phyloP scores from a whole-genome alignment of 306 rosid species.

The Macrotyloma uniflorum region DNA sequence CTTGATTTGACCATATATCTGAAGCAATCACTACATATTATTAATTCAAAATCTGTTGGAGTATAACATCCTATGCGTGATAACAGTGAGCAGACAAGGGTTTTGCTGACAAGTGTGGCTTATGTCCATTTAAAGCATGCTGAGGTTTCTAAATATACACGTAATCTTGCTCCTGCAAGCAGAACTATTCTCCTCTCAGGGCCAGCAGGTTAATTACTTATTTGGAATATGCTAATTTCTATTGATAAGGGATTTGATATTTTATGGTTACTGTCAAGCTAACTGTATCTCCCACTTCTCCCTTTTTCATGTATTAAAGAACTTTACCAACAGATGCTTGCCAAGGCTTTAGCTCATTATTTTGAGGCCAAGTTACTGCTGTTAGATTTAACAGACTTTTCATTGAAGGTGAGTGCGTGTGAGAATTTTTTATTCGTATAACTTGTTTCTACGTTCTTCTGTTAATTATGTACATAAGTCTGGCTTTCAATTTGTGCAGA shows the following conservation, averaged over 20 bases:
- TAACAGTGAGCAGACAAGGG: constrained; percentile 87
- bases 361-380: constrained; percentile 92
- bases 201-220: constrained; percentile 68
- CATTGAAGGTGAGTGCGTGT: constrained; percentile 64
- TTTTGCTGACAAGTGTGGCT: constrained; percentile 89
- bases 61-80: neutral
- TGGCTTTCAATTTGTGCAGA: constrained; percentile 49
- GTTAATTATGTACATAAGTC: neutral
- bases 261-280: neutral
- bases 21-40: neutral
- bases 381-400: constrained; percentile 84
- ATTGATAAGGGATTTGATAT: constrained; percentile 1
- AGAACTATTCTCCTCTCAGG: constrained; percentile 93
- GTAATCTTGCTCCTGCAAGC: constrained; percentile 97
- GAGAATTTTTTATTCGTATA: neutral
- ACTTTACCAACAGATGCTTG: constrained; percentile 93
- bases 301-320: constrained; percentile 50
- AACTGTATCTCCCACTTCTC: neutral
- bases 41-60: neutral
- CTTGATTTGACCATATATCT: neutral
- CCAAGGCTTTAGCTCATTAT: constrained; percentile 96
- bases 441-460: neutral
- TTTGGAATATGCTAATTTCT: constrained; percentile 7
- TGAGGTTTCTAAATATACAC: constrained; percentile 81
- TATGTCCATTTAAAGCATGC: constrained; percentile 89